Evolutionary conservation across 768 basidiomycete species (phyloP), one percentile per base, ranked within the genome.

Genomic region (Crepidotus variabilis): DNA sequence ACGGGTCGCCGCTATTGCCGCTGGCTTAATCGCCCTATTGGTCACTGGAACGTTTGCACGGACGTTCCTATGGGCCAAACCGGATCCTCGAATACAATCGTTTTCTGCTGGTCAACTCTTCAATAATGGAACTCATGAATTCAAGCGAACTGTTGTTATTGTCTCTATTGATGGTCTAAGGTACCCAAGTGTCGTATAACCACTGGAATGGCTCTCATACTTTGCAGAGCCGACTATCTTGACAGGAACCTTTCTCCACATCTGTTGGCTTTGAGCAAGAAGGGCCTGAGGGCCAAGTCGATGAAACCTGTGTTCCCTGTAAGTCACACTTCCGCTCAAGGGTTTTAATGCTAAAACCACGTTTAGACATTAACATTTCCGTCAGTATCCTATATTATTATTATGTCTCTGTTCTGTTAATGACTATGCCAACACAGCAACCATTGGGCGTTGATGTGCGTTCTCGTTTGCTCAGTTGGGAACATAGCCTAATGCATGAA

Each of bases 261-360:
- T 68, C 71, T 95, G 11, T 73, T 93, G 46, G 82, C 84, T 56
- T 87, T 94, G 57, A 90, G 90, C 65, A 82, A 87, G 71, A 78
- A 87, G 65, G 94, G 94, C 1, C 64, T 95, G n/a, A 79, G 91
- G 33, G 93, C 94, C 2, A 92, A 95, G 69, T 90, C 83, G 4
- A 86, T 96, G 85, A 77, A 78, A 49, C 90, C 94, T n/a, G 69
- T 93, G 6, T 95, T 95, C 61, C 94, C 94, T 5, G 91, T 92
- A 58, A 62, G 61, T 39, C 34, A 14, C 6, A 47, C 43, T 34
- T 36, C 18, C 16, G 16, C 14, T 32, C 49, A 35, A 21, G 2
- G 18, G 28, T n/a, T 16, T 57, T 66, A 10, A 61, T 18, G 16
- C 32, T 58, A 50, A 61, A 54, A 22, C n/a, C 34, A 21, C 35